phyloP scores from a whole-genome alignment of 306 rosid genomes.

The Acacia melanoxylon region DNA sequence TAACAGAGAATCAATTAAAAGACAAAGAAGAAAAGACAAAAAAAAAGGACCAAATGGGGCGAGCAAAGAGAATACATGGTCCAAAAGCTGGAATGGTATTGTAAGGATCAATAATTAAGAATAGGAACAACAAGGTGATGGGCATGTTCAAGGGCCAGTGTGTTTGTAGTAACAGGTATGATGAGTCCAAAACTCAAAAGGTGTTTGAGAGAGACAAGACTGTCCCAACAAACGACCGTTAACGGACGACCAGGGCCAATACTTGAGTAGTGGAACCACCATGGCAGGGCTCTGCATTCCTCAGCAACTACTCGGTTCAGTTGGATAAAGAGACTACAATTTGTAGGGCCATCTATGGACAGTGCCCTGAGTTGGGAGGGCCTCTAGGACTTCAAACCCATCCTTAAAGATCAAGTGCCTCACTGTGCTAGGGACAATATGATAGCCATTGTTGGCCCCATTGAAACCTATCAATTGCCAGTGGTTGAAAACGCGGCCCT shows the following conservation, averaged over 20 bases:
- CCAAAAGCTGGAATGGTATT: constrained; percentile 22
- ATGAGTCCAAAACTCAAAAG: constrained; percentile 22
- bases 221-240: constrained; percentile 31
- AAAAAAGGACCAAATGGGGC: constrained; percentile 22
- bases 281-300: constrained; percentile 28
- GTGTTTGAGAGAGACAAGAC: constrained; percentile 25
- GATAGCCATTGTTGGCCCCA: constrained; percentile 45
- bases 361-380: constrained; percentile 49
- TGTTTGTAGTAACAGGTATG: background rate
- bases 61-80: constrained; percentile 26
- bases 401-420: constrained; percentile 33
- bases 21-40: background rate
- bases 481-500: constrained; percentile 35
- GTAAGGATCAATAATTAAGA: constrained; percentile 15
- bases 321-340: constrained; percentile 29
- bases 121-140: background rate
- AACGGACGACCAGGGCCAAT: constrained; percentile 38
- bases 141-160: constrained; percentile 34
- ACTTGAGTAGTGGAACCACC: constrained; percentile 36
- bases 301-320: constrained; percentile 2
- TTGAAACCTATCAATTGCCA: constrained; percentile 36
- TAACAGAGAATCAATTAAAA: background rate
- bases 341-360: constrained; percentile 39
- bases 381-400: constrained; percentile 32
- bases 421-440: constrained; percentile 41